Evolutionary conservation across 192 early-diverging fungal genomes (phyloP), one percentile per base, ranked within the genome.

Genomic region (Coemansia furcata): DNA sequence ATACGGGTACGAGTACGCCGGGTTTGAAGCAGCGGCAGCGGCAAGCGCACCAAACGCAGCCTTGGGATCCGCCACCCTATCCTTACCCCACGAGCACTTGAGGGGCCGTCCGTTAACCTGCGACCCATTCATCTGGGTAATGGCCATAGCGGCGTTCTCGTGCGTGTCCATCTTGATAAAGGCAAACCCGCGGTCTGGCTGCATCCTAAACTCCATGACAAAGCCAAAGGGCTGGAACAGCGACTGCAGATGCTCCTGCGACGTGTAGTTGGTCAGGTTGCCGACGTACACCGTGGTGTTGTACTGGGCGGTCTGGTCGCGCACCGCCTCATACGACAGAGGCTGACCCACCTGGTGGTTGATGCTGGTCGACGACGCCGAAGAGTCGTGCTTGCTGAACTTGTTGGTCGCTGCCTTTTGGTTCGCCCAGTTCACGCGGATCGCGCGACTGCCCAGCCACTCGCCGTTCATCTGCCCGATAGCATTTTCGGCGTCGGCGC

Each of bases 351-450:
- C 9, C 30, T 23, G 19, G 30, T 30, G 19, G 40, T 67, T 36
- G 63, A 30, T 17, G 30, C 36, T n/a, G 5, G 39, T 54, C 15
- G 33, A 21, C n/a, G 37, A 61, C 9, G 44, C 58, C 61, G 39
- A 43, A 12, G 46, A 59, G 35, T 68, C 69, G 43, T 62, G 69
- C 63, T 77, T 76, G 49, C 49, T 44, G 54, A 33, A 55, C 54
- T 55, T 55, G 26, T 33, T 33, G 30, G 30, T 33, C 30, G 73
- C 8, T 26, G 85, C 85, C 72, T 94, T 94, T 67, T 95, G 94
- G 67, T 89, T 97, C 19, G 95, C 95, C 95, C 95, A 97, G 84
- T 95, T 95, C 65, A 94, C 92, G 44, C 95, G 90, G 65, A 97
- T 90, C 58, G 89, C 86, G 62, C 92, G 86, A 73, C 86, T 90